These are phyloP conservation scores for Zostera marina DNA, from an alignment of 116 monocot genomes.

Conservation along the genomic window DNA sequence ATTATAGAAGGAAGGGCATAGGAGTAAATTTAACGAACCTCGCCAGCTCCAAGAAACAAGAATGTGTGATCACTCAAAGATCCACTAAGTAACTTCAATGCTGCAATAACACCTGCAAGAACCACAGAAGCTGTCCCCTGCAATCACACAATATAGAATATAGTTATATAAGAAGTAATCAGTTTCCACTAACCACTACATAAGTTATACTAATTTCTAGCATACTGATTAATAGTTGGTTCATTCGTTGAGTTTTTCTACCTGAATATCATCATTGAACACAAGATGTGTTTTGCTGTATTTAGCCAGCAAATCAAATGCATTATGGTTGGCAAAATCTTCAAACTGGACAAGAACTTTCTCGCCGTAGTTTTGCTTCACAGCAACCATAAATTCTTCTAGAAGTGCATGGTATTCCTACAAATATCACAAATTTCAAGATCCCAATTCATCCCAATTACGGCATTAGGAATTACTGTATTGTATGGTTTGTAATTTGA, in stretches of 20 bases:
- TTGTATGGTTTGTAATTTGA: background rate
- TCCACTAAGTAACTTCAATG: slow-evolving; percentile 62
- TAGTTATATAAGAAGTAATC: background rate
- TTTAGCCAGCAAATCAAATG: slow-evolving; percentile 69
- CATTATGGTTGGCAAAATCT: slow-evolving; percentile 96
- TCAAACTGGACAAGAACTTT: slow-evolving; percentile 93
- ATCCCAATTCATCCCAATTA: background rate
- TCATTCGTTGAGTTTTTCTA: slow-evolving; percentile 5
- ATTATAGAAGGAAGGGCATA: background rate
- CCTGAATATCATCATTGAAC: slow-evolving; percentile 99
- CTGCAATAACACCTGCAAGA: slow-evolving; percentile 63
- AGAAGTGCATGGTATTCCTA: slow-evolving; percentile 79
- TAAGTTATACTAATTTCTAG: too few relatives aligned
- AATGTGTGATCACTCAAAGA: slow-evolving; percentile 37
- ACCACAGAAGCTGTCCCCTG: slow-evolving; percentile 90
- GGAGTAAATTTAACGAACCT: slow-evolving; percentile 13
- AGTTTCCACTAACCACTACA: too few relatives aligned
- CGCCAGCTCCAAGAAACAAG: slow-evolving; percentile 47
- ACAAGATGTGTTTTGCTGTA: slow-evolving; percentile 83
- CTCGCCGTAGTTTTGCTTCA: slow-evolving; percentile 88
- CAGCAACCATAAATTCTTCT: slow-evolving; percentile 77
- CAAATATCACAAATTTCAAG: slow-evolving; percentile 1
- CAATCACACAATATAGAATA: slow-evolving; percentile 5
- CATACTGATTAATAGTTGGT: background rate
- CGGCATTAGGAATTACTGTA: background rate